Evolutionary conservation across 805 yeast species (phyloP), one percentile per base, ranked within the genome.

Genomic region (Candida easanensis): DNA sequence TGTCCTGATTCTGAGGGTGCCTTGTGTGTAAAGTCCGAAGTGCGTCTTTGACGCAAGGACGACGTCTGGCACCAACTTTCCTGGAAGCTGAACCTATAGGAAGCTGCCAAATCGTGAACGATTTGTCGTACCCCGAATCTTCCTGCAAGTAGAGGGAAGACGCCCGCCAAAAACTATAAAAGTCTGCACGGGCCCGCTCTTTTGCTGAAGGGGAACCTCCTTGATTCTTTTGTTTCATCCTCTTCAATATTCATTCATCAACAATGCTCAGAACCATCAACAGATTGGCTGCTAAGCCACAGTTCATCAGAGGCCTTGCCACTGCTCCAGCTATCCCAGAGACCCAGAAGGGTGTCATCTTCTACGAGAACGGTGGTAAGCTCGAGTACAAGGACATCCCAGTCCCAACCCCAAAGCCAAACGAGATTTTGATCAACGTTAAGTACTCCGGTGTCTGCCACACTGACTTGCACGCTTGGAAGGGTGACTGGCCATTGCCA

Each of bases 371-470:
- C 68, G 78, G 79, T 51, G 88, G 88, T 56, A 74, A 77, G 46
- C 66, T 85, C 54, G 64, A 68, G 49, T 82, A 80, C 74, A 76
- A 76, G 62, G 89, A 86, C 56, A 78, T 86, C 50, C 84, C 90
- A 41, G 91, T 87, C 44, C 95, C 95, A 58, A 67, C 63, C 38
- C 95, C 95, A 57, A 82, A 77, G 62, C 69, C 87, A 47, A 82
- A 80, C 62, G 90, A 88, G 69, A 73, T 88, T 54, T 75, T 88
- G 63, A 73, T 88, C 69, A 80, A 88, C 65, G 81, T 88, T 66
- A 80, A 80, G 70, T 88, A 82, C 75, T 80, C 95, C 21, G 96
- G 96, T 68, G 95, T 88, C 44, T 88, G 96, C 70, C 96, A 89
- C 74, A 87, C 96, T 28, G 96, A 88, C 63, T 77, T 88, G 64